Conservation (phyloP, 805 yeast species). For the Candida parachauliodes region DNA sequence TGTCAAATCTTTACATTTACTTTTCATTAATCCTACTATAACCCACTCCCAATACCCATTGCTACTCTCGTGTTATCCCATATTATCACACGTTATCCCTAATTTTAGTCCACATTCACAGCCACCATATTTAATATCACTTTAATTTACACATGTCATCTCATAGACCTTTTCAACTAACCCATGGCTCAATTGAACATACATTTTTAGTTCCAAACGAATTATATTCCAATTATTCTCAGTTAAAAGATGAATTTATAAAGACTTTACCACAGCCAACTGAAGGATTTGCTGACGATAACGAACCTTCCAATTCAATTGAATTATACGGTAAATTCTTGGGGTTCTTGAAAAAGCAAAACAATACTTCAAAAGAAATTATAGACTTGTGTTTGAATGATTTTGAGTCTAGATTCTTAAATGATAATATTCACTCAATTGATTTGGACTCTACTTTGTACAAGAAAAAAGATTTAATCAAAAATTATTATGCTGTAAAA, state of each 20-base stretch:
- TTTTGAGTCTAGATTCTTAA: conserved; percentile 75
- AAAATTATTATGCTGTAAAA: conserved; percentile 61
- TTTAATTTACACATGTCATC: conserved; percentile 11
- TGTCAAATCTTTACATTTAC: too few species aligned
- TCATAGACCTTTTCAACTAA: conserved; percentile 72
- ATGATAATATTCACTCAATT: conserved; percentile 78
- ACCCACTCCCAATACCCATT: too few species aligned
- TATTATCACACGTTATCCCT: too few species aligned
- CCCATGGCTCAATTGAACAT: conserved; percentile 86
- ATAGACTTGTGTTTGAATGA: conserved; percentile 70
- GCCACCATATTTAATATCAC: not conserved
- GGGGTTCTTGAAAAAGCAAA: conserved; percentile 57
- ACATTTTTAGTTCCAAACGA: conserved; percentile 82
- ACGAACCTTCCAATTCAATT: conserved; percentile 82
- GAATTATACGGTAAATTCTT: conserved; percentile 83
- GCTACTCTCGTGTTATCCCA: too few species aligned
- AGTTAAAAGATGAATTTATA: conserved; percentile 80
- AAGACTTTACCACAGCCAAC: conserved; percentile 76
- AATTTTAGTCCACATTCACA: too few species aligned
- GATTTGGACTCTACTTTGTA: conserved; percentile 68
- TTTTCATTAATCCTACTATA: too few species aligned
- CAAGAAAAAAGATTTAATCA: conserved; percentile 72
- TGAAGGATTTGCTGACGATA: conserved; percentile 80
- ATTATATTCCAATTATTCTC: conserved; percentile 75
- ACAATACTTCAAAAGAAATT: conserved; percentile 64